Base-by-base conservation (phyloP, 352 stramenopile species). In the Phytophthora syringae region DNA sequence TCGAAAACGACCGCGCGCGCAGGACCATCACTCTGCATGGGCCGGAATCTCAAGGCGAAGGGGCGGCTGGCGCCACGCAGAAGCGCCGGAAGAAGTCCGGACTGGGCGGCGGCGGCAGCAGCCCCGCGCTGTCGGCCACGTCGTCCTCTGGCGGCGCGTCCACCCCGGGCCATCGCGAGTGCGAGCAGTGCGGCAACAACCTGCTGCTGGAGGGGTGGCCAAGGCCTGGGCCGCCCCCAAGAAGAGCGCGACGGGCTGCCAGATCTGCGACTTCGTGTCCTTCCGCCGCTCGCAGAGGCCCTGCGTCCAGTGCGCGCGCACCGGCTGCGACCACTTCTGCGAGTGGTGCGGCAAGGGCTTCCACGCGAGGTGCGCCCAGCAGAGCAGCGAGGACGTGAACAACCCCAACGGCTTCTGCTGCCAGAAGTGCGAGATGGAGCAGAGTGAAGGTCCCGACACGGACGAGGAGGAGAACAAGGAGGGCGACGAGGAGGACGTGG, bases 261-360 rank as follows among this genome's bases (percentile, higher is more conserved):
- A 94, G 69, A 84, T 95, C 39, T 95, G 87, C 70, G 84, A 90
- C 60, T 95, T 90, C 43, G 86, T 95, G 45, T 73, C 73, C 20
- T 88, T 80, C 62, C 84, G 84, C 27, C 86, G 89, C 56, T 69
- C 82, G 7, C 79, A 87, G 55, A 74, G 87, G 25, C 79, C 83
- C 20, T 95, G 87, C 51, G 72, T 91, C 9, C 66, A 84, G 42
- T 95, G 87, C 63, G 43, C 77, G 28, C 79, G 76, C 43, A 69
- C 67, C 7, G 71, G 76, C 28, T 94, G 85, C 61, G 80, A 95
- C 44, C 73, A 89, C 47, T 95, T 94, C 44, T 95, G 87, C 66
- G 87, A 95, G 36, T 94, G 84, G 84, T 95, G 87, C 53, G 87
- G 85, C 59, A 82, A 89, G 42, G 87, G 87, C 39, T 91, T 89